phyloP scores from a whole-genome alignment of 176 grass and related monocot species.

The Eragrostis curvula region DNA sequence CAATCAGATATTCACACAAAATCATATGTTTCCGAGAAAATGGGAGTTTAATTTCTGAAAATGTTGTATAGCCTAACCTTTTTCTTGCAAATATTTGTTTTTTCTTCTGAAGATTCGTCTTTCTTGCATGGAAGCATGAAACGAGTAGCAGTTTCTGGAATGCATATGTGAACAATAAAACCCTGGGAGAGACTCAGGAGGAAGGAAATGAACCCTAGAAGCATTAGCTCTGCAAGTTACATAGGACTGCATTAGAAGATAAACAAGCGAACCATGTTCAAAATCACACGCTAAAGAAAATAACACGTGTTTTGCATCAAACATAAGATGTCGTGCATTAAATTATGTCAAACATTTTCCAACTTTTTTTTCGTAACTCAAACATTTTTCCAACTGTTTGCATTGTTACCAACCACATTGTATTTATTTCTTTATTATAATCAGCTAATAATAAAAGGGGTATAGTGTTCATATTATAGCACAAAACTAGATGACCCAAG shows the following conservation, averaged over 20 bases:
- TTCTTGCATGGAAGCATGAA: slow-evolving; percentile 85
- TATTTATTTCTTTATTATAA: neutral
- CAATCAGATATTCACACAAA: neutral
- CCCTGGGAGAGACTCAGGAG: slow-evolving; percentile 72
- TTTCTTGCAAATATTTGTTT: slow-evolving; percentile 50
- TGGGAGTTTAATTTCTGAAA: neutral
- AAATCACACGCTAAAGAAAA: slow-evolving; percentile 1
- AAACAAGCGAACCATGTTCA: neutral
- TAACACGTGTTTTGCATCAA: neutral
- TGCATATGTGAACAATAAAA: slow-evolving; percentile 66
- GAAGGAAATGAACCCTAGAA: slow-evolving; percentile 96
- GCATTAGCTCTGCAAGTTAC: slow-evolving; percentile 81
- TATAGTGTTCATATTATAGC: neutral
- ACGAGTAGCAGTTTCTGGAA: slow-evolving; percentile 50
- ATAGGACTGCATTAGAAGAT: slow-evolving; percentile 18
- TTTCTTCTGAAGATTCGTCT: slow-evolving; percentile 35
- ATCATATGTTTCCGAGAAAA: neutral
- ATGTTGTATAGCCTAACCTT: slow-evolving; percentile 44
- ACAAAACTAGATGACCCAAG: slow-evolving; percentile 13
- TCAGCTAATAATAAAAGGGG: neutral
- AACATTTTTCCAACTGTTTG: slow-evolving; percentile 2
- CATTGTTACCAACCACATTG: slow-evolving; percentile 6
- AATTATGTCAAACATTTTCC: slow-evolving; percentile 5
- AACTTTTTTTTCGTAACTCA: slow-evolving; percentile 10
- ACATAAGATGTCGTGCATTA: neutral